Percentiles rank a stretch among this genome's conserved stretches.
Conservation (phyloP, 1,284 basidiomycete genomes). For the Fomes fomentarius region DNA sequence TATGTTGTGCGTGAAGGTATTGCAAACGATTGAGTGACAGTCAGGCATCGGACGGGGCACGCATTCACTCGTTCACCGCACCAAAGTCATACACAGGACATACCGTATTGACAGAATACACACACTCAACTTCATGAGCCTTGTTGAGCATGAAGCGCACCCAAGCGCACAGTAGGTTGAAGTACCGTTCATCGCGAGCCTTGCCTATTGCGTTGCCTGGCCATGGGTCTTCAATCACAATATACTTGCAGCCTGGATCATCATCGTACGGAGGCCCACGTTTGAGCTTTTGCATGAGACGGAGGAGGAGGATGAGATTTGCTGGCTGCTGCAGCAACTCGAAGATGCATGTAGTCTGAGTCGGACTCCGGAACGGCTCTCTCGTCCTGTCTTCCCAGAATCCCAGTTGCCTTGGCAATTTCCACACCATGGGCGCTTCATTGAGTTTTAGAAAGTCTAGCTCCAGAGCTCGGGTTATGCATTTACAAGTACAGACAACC, state of each 20-base stretch:
- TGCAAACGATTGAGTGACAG: too few species aligned
- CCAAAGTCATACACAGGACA: neutral
- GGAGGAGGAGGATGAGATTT: too few species aligned
- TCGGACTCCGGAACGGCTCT: too few species aligned
- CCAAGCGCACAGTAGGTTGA: slow-evolving; percentile 30
- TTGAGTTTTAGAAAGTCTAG: too few species aligned
- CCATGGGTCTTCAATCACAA: slow-evolving; percentile 36
- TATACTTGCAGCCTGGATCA: slow-evolving; percentile 32
- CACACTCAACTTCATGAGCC: slow-evolving; percentile 16
- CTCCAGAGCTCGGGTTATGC: too few species aligned
- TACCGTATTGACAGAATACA: slow-evolving; percentile 33
- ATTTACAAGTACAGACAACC: too few species aligned
- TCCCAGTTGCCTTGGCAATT: too few species aligned
- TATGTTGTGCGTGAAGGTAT: slow-evolving; percentile 1
- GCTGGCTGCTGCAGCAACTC: too few species aligned
- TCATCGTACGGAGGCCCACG: slow-evolving; percentile 34
- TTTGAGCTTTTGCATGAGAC: slow-evolving; percentile 16
- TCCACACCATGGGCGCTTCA: too few species aligned
- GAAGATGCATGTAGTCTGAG: too few species aligned
- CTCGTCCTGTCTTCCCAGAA: too few species aligned
- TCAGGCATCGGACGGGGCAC: too few species aligned
- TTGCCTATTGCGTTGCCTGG: slow-evolving; percentile 27
- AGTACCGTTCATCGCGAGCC: slow-evolving; percentile 24
- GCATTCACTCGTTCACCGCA: neutral
- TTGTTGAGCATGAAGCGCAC: slow-evolving; percentile 31